Evolutionary conservation across 2,329 filamentous ascomycete genomes (phyloP).

Genomic region (Neurospora crassa): DNA sequence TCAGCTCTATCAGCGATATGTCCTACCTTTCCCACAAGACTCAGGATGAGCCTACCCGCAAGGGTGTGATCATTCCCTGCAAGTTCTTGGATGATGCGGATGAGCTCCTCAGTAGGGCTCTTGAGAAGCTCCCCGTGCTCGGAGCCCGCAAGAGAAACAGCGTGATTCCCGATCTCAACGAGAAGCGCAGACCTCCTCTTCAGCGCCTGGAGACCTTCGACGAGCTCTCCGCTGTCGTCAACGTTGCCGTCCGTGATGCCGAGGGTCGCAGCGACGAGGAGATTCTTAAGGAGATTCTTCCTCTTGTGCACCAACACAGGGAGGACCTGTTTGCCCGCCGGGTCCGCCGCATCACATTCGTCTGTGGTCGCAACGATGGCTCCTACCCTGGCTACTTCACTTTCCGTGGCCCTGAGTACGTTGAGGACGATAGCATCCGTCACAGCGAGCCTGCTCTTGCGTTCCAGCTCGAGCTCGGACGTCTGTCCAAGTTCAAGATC

Average conservation of each 20-base stretch:
- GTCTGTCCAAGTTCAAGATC: constrained; percentile 94
- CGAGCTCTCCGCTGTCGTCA: constrained; percentile 84
- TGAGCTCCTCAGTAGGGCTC: constrained; percentile 71
- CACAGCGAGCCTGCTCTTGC: constrained; percentile 93
- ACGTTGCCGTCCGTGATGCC: constrained; percentile 81
- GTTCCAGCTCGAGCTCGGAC: constrained; percentile 94
- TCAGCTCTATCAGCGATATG: constrained; percentile 95
- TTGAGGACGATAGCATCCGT: constrained; percentile 90
- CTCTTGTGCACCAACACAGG: constrained; percentile 71
- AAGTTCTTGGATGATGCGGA: constrained; percentile 91
- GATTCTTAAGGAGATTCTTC: constrained; percentile 63
- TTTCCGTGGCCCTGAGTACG: constrained; percentile 85
- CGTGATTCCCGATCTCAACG: constrained; percentile 61
- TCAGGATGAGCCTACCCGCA: constrained; percentile 68
- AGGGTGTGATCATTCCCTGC: constrained; percentile 90
- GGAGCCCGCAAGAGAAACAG: constrained; percentile 44
- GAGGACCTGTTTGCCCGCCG: constrained; percentile 72
- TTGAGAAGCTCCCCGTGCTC: constrained; percentile 67
- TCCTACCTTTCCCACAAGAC: constrained; percentile 70
- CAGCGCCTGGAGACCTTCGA: constrained; percentile 51
- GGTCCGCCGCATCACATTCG: constrained; percentile 88
- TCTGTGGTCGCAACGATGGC: constrained; percentile 88
- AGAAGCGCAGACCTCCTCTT: constrained; percentile 55
- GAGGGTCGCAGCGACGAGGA: constrained; percentile 78
- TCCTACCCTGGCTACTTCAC: constrained; percentile 97